Conservation (phyloP, 2,329 filamentous ascomycete species). For the Dichotomopilus funicola region DNA sequence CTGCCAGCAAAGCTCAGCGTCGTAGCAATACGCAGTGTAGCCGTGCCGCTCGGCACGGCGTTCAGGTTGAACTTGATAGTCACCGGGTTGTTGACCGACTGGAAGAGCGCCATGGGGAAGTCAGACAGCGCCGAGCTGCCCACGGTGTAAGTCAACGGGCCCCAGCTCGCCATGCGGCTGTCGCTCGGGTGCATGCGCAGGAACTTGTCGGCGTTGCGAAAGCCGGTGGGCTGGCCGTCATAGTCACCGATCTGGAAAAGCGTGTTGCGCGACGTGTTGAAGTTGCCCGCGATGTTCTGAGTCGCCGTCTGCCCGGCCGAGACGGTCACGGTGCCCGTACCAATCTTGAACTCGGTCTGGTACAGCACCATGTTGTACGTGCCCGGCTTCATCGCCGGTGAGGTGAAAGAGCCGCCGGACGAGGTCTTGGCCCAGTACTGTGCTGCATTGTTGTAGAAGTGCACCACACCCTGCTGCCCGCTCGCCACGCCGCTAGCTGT, state of each 20-base stretch:
- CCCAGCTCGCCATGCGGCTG: constrained; percentile 56
- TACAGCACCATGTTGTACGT: constrained; percentile 64
- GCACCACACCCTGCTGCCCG: constrained; percentile 50
- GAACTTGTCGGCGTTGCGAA: constrained; percentile 61
- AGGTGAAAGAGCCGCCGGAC: constrained; percentile 51
- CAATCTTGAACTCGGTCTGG: constrained; percentile 51
- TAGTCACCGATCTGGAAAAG: constrained; percentile 60
- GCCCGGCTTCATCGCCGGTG: constrained; percentile 60
- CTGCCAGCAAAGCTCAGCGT: constrained; percentile 56
- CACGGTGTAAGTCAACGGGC: constrained; percentile 53
- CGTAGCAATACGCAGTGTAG: constrained; percentile 58
- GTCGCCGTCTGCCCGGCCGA: constrained; percentile 43
- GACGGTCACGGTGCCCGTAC: constrained; percentile 43
- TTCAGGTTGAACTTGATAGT: constrained; percentile 54
- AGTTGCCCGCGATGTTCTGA: constrained; percentile 41
- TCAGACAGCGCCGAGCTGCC: constrained; percentile 44
- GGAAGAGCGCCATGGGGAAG: constrained; percentile 63
- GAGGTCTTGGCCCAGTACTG: constrained; percentile 60
- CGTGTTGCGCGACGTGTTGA: constrained; percentile 41
- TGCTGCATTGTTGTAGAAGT: constrained; percentile 57
- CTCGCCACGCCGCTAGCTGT: constrained; percentile 51
- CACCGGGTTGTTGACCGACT: constrained; percentile 50
- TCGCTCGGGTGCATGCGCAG: constrained; percentile 64
- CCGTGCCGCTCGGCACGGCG: constrained; percentile 39
- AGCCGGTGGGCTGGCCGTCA: constrained; percentile 58